Evolutionary conservation across 768 basidiomycete species (phyloP), one percentile per base, ranked within the genome.

Genomic region (Lactarius evosmus): DNA sequence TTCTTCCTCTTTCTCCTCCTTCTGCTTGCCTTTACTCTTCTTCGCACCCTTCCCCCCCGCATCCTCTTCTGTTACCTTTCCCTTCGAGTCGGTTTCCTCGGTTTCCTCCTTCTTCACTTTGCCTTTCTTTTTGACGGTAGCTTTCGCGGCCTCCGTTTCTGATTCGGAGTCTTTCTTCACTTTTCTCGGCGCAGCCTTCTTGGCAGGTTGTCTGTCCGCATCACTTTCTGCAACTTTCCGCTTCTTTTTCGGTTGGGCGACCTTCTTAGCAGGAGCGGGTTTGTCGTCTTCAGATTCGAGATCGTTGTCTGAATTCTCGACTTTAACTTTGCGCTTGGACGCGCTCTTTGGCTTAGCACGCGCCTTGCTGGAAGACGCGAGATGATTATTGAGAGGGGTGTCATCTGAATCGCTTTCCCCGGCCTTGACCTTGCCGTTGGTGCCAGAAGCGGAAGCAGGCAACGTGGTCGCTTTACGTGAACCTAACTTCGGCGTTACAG

Each of bases 1-100:
- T 44, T 93, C 91, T 63, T 84, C 84, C 54, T 79, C 76, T 49
- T 81, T 85, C 61, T 79, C 75, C 51, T 80, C 76, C 70, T 78
- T 76, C 70, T 85, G 84, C 61, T 89, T 82, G 72, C 84, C 79
- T 70, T 82, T 80, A 70, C 78, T 78, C 74, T 80, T 84, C 75
- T 60, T 62, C 33, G 56, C 29, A 3, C 64, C 57, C 29, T 62
- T 72, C 22, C 65, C 67, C 2, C 27, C 61, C 6, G 57, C 58
- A 38, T 50, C 56, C 22, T 34, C 58, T 14, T 60, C 61, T 32
- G 53, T 25, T 7, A n/a, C 72, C 67, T 77, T 82, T 50, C 75
- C 67, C 57, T 72, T 72, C 66, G 78, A 80, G 30, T 68, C 73
- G 66, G 82, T 82, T 61, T 75, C 73, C n/a, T 74, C 32, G 60